A percentile compares a stretch with the other conserved stretches of the same genome.
Conservation (phyloP, 352 stramenopile genomes). For the Phytophthora pseudosyringae region DNA sequence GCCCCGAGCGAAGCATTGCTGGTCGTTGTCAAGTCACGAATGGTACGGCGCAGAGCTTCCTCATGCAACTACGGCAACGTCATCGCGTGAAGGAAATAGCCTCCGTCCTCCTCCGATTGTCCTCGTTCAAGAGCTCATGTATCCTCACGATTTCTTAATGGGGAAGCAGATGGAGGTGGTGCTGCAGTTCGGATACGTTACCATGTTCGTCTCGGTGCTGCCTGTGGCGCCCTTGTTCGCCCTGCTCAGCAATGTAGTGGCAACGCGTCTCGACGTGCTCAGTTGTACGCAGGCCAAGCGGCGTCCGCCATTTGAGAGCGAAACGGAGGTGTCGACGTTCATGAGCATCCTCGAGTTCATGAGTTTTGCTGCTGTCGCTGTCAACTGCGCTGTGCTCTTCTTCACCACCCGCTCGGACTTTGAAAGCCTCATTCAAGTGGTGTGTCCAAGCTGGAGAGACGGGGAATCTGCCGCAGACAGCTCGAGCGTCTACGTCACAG, state of each 20-base stretch:
- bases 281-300: conserved; percentile 81
- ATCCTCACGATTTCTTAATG: conserved; percentile 71
- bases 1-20: conserved; percentile 9
- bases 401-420: conserved; percentile 73
- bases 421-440: conserved; percentile 53
- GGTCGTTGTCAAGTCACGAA: conserved; percentile 44
- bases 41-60: conserved; percentile 63
- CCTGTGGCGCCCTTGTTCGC: conserved; percentile 89
- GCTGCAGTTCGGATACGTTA: conserved; percentile 95
- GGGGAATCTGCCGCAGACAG: conserved; percentile 4
- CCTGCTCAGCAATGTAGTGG: conserved; percentile 88
- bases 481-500: conserved; percentile 45
- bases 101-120: conserved; percentile 51
- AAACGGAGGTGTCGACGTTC: conserved; percentile 92
- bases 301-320: conserved; percentile 75
- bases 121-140: conserved; percentile 76
- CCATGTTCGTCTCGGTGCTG: conserved; percentile 94
- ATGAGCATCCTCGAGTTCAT: conserved; percentile 92
- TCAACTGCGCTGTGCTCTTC: conserved; percentile 82
- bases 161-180: conserved; percentile 83
- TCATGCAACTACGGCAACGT: neutral
- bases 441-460: conserved; percentile 18
- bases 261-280: conserved; percentile 85
- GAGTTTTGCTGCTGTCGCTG: conserved; percentile 84
- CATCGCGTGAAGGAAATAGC: conserved; percentile 1